Evolutionary conservation across 2,329 filamentous ascomycete genomes (phyloP), one percentile per base, ranked within the genome.

Genomic region (Orbilia javanica): DNA sequence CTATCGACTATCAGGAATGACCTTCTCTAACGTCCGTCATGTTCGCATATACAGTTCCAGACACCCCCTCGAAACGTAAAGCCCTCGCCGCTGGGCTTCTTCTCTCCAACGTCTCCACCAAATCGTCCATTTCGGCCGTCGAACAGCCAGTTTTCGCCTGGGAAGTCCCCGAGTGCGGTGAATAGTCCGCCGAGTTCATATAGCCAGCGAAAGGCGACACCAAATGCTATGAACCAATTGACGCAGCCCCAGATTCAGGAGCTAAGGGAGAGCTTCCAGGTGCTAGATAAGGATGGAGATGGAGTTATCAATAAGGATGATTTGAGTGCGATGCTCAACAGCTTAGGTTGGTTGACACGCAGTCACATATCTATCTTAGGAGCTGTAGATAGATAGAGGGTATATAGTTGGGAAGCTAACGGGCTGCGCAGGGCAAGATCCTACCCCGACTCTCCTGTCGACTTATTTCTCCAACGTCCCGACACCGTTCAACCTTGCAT

Each of bases 211-310:
- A 77, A 71, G 87, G 90, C 13, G 86, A 94, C 52, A 90, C 91
- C 1, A n/a, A 71, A 71, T 53, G 66, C 39, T 5, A 77, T 77
- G 73, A 77, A 77, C 27, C 91, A 92, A 82, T 85, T 98, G 48
- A 92, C 95, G 42, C 90, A 93, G 1, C 87, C 92, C 2, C 93
- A 97, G 81, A 90, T 97, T 39, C 90, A 94, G 82, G 93, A 93
- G 81, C 89, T 99, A 84, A 90, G 96, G 78, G 95, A 98, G 83
- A 93, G 92, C 0, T 99, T 98, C 84, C 93, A 96, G 84, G 94
- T 97, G 75, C 87, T 99, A 55, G 96, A 98, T 84, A 89, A 93
- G 77, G 91, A 96, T 84, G 94, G 93, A 82, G 93, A 96, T 82
- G 94, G 95, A 18, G 86, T 89, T 63, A 91, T 99, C 79, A 92